Base-by-base conservation (phyloP, 108 stramenopile species). In the Cyclostephanos invisitatus region DNA sequence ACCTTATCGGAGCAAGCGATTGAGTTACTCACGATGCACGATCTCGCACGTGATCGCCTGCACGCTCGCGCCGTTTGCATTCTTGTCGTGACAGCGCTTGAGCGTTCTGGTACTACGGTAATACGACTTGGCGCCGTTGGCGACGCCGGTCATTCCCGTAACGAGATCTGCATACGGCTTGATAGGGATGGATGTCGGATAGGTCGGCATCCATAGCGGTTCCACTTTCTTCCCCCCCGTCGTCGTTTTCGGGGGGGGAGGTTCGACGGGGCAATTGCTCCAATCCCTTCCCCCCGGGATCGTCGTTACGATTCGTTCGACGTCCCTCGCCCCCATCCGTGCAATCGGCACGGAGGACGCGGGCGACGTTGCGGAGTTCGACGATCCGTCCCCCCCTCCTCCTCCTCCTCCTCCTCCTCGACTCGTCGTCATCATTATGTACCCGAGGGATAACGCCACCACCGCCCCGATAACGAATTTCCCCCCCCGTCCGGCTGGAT, bases 131-230 rank as follows among this genome's bases (percentile, higher is more conserved):
- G 73, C 66, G 14, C 67, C 65, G 12, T 42, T 36, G n/a, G 46
- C 18, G 35, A 78, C 60, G 5, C 77, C 77, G 2, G 77, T 78
- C 12, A 78, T 12, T 27, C 46, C 67, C 21, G 56, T 50, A 7
- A 78, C 37, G 57, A 78, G 63, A 18, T 18, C 47, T 0, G 62
- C 42, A 46, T 68, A 74, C 8, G 58, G 35, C 20, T 15, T 59
- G 36, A 36, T 37, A 35, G 73, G 75, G 15, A 78, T 25, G 35
- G 77, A 78, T 27, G 73, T 78, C 9, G 77, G 77, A 35, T 78
- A 78, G 7, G 77, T 62, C 1, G 77, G 73, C 21, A 78, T 24
- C 77, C 77, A 78, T 29, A 78, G 46, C 12, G 77, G 77, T 42
- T 75, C 62, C 25, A 64, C 49, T 55, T 44, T 64, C 36, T 25